Evolutionary conservation across 306 rosid species (phyloP), one percentile per base, ranked within the genome.

Genomic region (Cucumis hystrix): DNA sequence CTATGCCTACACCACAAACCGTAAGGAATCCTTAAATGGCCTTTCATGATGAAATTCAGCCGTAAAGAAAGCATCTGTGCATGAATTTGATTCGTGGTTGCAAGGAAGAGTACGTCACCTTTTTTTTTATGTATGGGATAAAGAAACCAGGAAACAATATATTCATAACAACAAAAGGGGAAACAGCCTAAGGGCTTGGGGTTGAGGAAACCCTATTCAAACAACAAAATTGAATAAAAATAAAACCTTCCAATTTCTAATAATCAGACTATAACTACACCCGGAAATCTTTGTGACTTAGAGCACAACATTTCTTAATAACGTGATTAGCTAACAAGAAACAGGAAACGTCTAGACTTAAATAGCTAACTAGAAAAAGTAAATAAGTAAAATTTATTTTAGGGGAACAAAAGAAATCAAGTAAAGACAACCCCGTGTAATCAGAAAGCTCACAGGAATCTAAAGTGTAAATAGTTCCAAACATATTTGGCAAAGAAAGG

Each of bases 1-100:
- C 92, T 95, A 73, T 95, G 98, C 97, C 97, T 95, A 81, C 40
- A 35, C 13, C 66, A 76, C 21, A 58, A 16, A 59, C 37, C 41
- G 33, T 21, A 59, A 43, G 55, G 58, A 60, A 52, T 7, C 52
- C 43, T 15, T n/a, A 59, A 25, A 58, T 23, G 70, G 25, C 10
- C 16, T 40, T 16, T 6, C 13, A 23, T 76, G 71, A 60, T 45
- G 52, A 58, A 76, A 75, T 16, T 25, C 76, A 72, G 62, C 77
- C 35, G 23, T 52, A 39, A 72, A 49, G 17, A 20, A 17, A 45
- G 33, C 18, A 45, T 6, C 13, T 20, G 25, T 0, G 4, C 61
- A 10, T 16, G 57, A 9, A 33, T 8, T 8, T 30, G 10, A 56
- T 17, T 51, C 14, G 10, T 30, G 57, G 28, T n/a, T 55, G 49